Base-by-base conservation (phyloP, 768 basidiomycete genomes). In the Macrolepiota fuliginosa region DNA sequence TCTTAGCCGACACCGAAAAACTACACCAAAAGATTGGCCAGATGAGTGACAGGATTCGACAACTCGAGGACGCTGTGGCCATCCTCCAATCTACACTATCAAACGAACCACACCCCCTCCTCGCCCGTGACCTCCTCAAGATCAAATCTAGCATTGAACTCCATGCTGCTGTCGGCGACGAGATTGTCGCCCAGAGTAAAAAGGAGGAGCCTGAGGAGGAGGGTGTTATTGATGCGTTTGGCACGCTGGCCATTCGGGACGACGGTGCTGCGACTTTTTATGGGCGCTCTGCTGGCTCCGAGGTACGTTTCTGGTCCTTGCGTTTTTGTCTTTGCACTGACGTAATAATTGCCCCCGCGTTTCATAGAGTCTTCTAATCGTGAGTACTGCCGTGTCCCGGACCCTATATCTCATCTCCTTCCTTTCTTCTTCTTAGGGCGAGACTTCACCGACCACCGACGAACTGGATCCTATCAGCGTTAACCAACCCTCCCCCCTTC, bases 191-290 rank as follows among this genome's bases (percentile, higher is more conserved):
- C 5, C 79, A 83, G 25, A 27, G 75, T 17, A 76, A 73, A n/a
- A 75, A 74, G 15, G 71, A 74, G 32, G 75, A 74, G 10, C 66
- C 69, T 9, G 80, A 81, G 11, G 78, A 79, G 1, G 78, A 79
- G 4, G 78, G 82, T n/a, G 81, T 82, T 53, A 84, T 89, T 40
- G 88, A 90, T 66, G 78, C 85, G 12, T 89, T 90, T 68, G 88
- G 88, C 9, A 89, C 88, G 0, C 67, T 90, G 17, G 88, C 88
- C 0, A 82, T 90, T 62, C 78, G 84, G 29, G 85, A 89, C 46
- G 87, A 88, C 64, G 88, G 88, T 19, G 86, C 83, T 3, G 81
- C 85, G 2, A 89, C 86, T 2, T 90, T 90, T 64, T 89, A 87
- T 67, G 88, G 88, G 19, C 79, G 85, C n/a, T 87, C 87, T 52